Base-by-base conservation (phyloP, 108 stramenopile species). In the Skeletonema marinoi region DNA sequence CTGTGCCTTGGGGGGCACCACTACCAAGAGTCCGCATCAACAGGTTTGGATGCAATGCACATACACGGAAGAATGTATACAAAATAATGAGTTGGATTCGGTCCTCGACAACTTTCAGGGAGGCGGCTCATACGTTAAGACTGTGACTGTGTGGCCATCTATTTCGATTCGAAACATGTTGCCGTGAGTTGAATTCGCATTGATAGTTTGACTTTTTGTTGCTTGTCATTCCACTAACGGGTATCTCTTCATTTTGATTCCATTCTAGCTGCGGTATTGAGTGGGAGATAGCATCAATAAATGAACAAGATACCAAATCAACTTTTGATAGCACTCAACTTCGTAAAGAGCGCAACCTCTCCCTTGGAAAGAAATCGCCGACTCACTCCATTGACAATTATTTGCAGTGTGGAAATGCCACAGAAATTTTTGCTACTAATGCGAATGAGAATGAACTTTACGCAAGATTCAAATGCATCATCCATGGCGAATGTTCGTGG, bases 151-250 rank as follows among this genome's bases (percentile, higher is more conserved):
- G 7, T 88, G 88, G 68, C 75, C 86, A 12, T 63, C 81, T 33
- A 33, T 88, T 13, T 85, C 88, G 12, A 36, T 91, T 0, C 68
- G 86, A 51, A 91, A 91, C 66, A 80, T 91, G 82, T 63, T 91
- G 48, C 90, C 90, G 32, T 56, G 25, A 56, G 54, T 56, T 56
- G 54, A 51, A 56, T 56, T 46, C 16, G 54, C 54, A 21, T 0
- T 6, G 13, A 51, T 19, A 6, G 6, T 21, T 46, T 51, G n/a
- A 19, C 54, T 10, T 56, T 21, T 9, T 56, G 54, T 10, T 56
- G 9, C 7, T 7, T 25, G 16, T 17, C 25, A 9, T 56, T 11
- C 6, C 17, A 11, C 54, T 56, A 56, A 56, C 7, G 5, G 54
- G 10, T 56, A 2, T 56, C 10, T 56, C 16, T 46, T 16, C 0